These are phyloP conservation scores for Pleurotus citrinopileatus DNA, from an alignment of 768 basidiomycete genomes.

Conservation along the genomic window DNA sequence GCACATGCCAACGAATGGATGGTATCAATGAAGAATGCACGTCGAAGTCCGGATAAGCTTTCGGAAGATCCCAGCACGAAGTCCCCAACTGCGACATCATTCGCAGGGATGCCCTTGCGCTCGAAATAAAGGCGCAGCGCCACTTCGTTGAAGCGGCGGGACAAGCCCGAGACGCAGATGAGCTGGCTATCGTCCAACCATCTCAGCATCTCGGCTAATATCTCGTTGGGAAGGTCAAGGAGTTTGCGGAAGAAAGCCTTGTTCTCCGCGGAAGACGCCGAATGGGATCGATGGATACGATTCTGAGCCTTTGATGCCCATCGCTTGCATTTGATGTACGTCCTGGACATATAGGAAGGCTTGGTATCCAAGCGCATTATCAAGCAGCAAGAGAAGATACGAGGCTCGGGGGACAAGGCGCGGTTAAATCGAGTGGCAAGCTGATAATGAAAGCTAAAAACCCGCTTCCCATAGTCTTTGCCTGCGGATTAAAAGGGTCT, in stretches of 20 bases:
- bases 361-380: not conserved
- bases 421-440: too few species aligned
- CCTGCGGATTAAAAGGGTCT: not conserved
- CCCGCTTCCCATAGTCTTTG: too few species aligned
- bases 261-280: constrained; percentile 27
- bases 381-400: not conserved
- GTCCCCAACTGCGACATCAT: not conserved
- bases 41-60: constrained; percentile 1
- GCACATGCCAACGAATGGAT: constrained; percentile 2
- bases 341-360: not conserved
- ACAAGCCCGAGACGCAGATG: constrained; percentile 4
- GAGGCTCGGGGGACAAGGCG: too few species aligned
- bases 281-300: constrained; percentile 14
- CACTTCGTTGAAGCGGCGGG: constrained; percentile 10
- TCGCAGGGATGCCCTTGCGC: constrained; percentile 3
- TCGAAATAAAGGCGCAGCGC: constrained; percentile 7
- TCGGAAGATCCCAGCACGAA: constrained; percentile 2
- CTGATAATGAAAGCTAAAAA: not conserved
- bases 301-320: not conserved
- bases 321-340: constrained; percentile 5
- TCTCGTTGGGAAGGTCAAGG: constrained; percentile 7
- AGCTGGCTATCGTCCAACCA: not conserved
- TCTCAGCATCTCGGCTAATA: not conserved
- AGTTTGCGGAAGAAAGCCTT: constrained; percentile 6
- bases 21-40: not conserved